phyloP scores from a whole-genome alignment of 768 basidiomycete species.

The Lentinula raphanica region DNA sequence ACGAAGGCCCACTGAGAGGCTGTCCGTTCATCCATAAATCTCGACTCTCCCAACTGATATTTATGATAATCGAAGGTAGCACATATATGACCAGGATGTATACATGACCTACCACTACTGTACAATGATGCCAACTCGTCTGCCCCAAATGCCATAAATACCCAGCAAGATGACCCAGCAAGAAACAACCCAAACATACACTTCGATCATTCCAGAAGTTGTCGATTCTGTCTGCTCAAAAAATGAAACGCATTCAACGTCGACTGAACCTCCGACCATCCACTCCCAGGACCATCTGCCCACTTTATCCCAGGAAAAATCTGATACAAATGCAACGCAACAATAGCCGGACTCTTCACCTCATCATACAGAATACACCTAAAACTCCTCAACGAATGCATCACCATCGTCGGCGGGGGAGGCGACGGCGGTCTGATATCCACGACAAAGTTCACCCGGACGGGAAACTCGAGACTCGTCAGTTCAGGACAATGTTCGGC shows the following conservation, averaged over 20 bases:
- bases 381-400: neutral
- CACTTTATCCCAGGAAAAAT: neutral
- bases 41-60: no score
- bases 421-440: neutral
- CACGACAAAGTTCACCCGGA: neutral
- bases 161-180: neutral
- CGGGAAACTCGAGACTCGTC: neutral
- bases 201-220: neutral
- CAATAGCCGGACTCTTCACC: neutral
- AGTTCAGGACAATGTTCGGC: neutral
- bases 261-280: neutral
- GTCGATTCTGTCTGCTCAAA: neutral
- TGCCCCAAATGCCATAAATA: neutral
- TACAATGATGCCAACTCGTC: no score
- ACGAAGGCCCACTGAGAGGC: no score
- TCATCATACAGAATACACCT: conserved; percentile 1
- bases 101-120: no score
- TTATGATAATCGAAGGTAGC: no score
- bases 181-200: neutral
- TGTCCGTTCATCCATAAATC: no score
- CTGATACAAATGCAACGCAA: conserved; percentile 1
- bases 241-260: neutral
- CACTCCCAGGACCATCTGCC: neutral
- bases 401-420: neutral
- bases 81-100: no score